Evolutionary conservation across 2,329 filamentous ascomycete genomes (phyloP).

Genomic region (Pseudocercospora crystallina): DNA sequence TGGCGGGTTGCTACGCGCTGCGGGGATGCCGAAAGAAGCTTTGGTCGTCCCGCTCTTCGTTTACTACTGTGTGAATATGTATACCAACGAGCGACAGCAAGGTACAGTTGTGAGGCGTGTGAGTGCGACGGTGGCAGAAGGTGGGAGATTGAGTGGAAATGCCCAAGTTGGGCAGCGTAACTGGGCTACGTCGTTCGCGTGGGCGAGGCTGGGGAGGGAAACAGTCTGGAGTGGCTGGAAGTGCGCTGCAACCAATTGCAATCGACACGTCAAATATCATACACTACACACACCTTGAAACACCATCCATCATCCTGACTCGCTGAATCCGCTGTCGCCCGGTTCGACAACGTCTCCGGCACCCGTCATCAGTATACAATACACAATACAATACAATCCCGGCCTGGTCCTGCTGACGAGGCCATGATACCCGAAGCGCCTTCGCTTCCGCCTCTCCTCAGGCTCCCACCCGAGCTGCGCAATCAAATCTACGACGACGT

Average conservation of each 20-base stretch:
- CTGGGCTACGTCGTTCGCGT: too few species aligned
- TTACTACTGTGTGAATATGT: too few species aligned
- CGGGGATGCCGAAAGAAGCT: too few species aligned
- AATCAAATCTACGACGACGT: slow-evolving; percentile 13
- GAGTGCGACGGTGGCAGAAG: not conserved
- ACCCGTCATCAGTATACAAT: too few species aligned
- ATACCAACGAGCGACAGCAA: not conserved
- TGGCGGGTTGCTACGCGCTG: too few species aligned
- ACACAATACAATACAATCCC: too few species aligned
- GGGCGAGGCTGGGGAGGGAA: too few species aligned
- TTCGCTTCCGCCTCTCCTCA: slow-evolving; percentile 4
- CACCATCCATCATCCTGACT: too few species aligned
- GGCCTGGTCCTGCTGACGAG: not conserved
- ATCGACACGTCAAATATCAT: too few species aligned
- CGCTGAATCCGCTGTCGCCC: too few species aligned
- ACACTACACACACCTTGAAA: not conserved
- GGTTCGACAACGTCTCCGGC: too few species aligned
- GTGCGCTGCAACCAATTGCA: not conserved
- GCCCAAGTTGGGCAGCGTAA: not conserved
- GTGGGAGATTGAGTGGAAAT: not conserved
- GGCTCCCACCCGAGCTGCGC: slow-evolving; percentile 19
- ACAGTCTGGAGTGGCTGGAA: not conserved
- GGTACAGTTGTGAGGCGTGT: not conserved
- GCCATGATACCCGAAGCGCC: not conserved
- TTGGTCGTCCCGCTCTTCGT: too few species aligned